These are phyloP conservation scores for Tricholoma hemisulphureum DNA, from an alignment of 768 basidiomycete species.

Conservation along the genomic window DNA sequence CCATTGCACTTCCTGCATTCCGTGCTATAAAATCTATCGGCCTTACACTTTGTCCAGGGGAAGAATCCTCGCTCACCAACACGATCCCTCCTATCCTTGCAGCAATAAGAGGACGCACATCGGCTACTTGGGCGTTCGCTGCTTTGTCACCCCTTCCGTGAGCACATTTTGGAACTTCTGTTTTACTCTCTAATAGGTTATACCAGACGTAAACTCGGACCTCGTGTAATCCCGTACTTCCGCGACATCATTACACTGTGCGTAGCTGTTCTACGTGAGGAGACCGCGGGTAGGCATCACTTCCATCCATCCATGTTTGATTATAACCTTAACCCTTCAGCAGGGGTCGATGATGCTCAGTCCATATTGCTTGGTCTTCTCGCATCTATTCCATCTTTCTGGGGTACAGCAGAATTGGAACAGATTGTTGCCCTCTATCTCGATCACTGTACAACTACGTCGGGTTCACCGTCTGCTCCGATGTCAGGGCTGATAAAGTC, in stretches of 20 bases:
- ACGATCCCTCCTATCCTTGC: slow-evolving; percentile 59
- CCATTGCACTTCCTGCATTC: slow-evolving; percentile 49
- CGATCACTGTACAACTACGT: slow-evolving; percentile 36
- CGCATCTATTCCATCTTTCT: slow-evolving; percentile 78
- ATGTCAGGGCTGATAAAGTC: slow-evolving; percentile 55
- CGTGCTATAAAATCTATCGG: slow-evolving; percentile 60
- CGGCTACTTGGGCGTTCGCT: slow-evolving; percentile 44
- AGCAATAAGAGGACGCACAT: slow-evolving; percentile 39
- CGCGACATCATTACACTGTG: slow-evolving; percentile 64
- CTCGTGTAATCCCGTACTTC: slow-evolving; percentile 86
- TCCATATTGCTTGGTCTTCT: slow-evolving; percentile 67
- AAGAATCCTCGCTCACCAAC: slow-evolving; percentile 62
- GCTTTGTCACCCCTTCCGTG: slow-evolving; percentile 65
- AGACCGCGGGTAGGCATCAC: slow-evolving; percentile 32
- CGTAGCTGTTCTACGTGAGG: slow-evolving; percentile 45
- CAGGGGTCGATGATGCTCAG: slow-evolving; percentile 37
- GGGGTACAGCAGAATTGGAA: slow-evolving; percentile 58
- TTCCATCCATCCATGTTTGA: not conserved
- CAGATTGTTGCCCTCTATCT: slow-evolving; percentile 58
- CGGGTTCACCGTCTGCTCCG: slow-evolving; percentile 29
- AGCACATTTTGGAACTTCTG: slow-evolving; percentile 19
- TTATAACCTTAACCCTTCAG: not conserved
- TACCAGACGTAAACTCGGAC: slow-evolving; percentile 70
- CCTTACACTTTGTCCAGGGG: slow-evolving; percentile 55
- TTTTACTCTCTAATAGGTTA: not conserved